phyloP scores from a whole-genome alignment of 257 asterid genomes.

The Eucommia ulmoides region DNA sequence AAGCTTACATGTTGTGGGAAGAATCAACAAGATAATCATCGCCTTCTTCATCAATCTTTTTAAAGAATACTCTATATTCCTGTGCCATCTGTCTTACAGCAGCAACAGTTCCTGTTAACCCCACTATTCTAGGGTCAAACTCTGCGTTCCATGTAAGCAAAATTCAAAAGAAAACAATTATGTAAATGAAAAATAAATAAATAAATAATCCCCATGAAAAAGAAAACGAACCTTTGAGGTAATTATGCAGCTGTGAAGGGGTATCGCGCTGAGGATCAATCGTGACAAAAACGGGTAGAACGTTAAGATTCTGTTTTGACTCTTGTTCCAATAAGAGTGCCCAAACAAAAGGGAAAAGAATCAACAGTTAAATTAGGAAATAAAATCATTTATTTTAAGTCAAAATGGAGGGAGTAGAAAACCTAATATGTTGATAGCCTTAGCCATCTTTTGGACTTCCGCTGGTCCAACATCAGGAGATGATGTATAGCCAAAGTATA shows the following conservation, averaged over 20 bases:
- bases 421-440: constrained; percentile 60
- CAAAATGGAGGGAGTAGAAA: constrained; percentile 12
- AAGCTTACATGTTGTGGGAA: constrained; percentile 69
- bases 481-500: constrained; percentile 85
- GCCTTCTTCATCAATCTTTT: constrained; percentile 74
- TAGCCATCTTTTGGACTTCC: constrained; percentile 86
- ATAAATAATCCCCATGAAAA: neutral
- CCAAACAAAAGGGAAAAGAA: constrained; percentile 7
- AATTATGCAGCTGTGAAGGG: constrained; percentile 76
- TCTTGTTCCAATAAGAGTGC: constrained; percentile 38
- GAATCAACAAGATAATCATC: constrained; percentile 82
- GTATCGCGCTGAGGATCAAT: constrained; percentile 95
- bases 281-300: constrained; percentile 83
- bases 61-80: constrained; percentile 79
- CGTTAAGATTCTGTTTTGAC: constrained; percentile 54
- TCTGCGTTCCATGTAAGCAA: constrained; percentile 29
- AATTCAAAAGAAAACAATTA: neutral
- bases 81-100: constrained; percentile 90
- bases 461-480: constrained; percentile 98
- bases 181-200: neutral
- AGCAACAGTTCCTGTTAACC: constrained; percentile 73
- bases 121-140: constrained; percentile 61
- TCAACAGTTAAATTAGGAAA: constrained; percentile 10
- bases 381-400: too few relatives aligned
- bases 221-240: constrained; percentile 52